Percentiles rank a stretch among this genome's conserved stretches.
Evolutionary conservation across 75 land plant species (phyloP).

Genomic region (Selaginella tamariscina): DNA sequence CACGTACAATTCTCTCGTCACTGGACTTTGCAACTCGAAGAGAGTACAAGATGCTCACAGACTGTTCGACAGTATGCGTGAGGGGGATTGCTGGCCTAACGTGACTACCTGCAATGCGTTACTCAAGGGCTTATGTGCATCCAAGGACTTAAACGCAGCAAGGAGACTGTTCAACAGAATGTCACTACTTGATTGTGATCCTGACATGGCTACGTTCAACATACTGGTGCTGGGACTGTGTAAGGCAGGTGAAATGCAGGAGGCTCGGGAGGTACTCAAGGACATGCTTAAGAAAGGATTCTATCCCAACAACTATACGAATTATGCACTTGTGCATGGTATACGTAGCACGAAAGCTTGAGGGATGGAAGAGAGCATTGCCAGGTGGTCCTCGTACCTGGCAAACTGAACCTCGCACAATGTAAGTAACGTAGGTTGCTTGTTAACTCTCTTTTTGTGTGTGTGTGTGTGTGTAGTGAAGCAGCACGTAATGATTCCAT

Average conservation of each 20-base stretch:
- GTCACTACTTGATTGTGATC: too few species aligned
- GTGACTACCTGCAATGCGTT: background rate
- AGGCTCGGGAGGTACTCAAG: background rate
- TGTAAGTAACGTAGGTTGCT: too few species aligned
- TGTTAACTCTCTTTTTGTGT: too few species aligned
- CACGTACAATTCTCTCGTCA: slow-evolving; percentile 1
- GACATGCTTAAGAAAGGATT: background rate
- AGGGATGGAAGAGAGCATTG: too few species aligned
- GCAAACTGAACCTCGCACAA: too few species aligned
- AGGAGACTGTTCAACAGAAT: background rate
- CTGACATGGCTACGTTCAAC: background rate
- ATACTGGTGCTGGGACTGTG: background rate
- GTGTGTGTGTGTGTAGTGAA: too few species aligned
- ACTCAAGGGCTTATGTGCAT: background rate
- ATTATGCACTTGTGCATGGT: background rate
- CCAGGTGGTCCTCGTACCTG: too few species aligned
- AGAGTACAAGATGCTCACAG: background rate
- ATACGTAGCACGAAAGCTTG: background rate
- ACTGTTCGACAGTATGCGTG: background rate
- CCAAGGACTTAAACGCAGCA: background rate
- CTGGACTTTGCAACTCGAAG: background rate
- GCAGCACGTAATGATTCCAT: too few species aligned
- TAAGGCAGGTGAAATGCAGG: background rate
- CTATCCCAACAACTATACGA: background rate
- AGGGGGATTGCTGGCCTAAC: background rate